Evolutionary conservation across 1,284 basidiomycete genomes (phyloP).

Genomic region (Ceratobasidium sp.): DNA sequence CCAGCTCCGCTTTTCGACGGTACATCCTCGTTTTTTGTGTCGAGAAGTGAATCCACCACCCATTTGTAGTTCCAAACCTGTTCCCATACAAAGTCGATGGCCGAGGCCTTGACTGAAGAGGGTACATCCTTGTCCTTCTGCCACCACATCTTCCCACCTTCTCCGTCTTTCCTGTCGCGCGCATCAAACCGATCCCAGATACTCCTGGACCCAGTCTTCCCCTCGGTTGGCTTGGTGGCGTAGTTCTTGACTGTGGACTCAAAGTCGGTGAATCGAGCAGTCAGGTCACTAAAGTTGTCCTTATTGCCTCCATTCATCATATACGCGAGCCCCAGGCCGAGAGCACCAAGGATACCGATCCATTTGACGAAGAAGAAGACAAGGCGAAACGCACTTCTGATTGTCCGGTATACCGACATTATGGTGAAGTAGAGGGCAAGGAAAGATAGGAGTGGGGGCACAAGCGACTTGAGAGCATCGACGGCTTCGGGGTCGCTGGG

Average conservation of each 20-base stretch:
- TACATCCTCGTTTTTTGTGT: slow-evolving; percentile 17
- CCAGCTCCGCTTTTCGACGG: background rate
- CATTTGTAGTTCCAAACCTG: slow-evolving; percentile 36
- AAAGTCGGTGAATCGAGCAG: slow-evolving; percentile 28
- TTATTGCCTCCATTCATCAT: slow-evolving; percentile 5
- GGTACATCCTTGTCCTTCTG: slow-evolving; percentile 35
- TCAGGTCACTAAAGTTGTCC: slow-evolving; percentile 16
- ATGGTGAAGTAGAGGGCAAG: slow-evolving; percentile 48
- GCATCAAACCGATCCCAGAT: slow-evolving; percentile 40
- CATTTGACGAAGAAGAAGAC: slow-evolving; percentile 46
- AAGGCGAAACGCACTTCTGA: slow-evolving; percentile 34
- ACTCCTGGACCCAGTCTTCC: slow-evolving; percentile 31
- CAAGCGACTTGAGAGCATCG: slow-evolving; percentile 40
- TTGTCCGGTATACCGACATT: slow-evolving; percentile 46
- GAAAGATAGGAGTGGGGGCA: slow-evolving; percentile 41
- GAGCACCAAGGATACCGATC: slow-evolving; percentile 29
- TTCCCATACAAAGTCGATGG: slow-evolving; percentile 22
- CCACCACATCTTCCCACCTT: slow-evolving; percentile 36
- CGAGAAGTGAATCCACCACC: slow-evolving; percentile 30
- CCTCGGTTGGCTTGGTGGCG: slow-evolving; percentile 2
- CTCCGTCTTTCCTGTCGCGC: slow-evolving; percentile 12
- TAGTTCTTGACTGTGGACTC: slow-evolving; percentile 21
- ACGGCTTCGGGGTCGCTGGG: slow-evolving; percentile 36
- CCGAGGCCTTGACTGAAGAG: background rate
- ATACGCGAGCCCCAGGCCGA: slow-evolving; percentile 30